Conservation (phyloP, 2,329 filamentous ascomycete genomes). For the Cladosporium phlei region DNA sequence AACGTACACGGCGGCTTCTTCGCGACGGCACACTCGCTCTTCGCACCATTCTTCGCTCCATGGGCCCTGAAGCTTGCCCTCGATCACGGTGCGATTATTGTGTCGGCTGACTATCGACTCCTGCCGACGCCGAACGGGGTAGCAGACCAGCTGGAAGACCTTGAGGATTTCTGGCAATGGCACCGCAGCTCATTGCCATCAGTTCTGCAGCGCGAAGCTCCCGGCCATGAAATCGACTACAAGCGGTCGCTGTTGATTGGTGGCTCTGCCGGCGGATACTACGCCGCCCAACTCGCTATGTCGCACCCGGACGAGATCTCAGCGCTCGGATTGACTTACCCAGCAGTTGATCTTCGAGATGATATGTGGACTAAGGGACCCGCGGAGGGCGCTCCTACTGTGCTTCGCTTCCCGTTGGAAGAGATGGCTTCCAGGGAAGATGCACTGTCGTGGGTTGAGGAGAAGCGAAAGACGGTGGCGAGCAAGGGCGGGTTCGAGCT, state of each 20-base stretch:
- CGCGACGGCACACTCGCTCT: slow-evolving; percentile 6
- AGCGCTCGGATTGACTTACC: not conserved
- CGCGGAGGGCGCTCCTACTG: not conserved
- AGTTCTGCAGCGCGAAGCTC: not conserved
- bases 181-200: not conserved
- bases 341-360: slow-evolving; percentile 2
- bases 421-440: slow-evolving; percentile 2
- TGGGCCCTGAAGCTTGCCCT: slow-evolving; percentile 6
- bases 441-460: slow-evolving; percentile 1
- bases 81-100: slow-evolving; percentile 7
- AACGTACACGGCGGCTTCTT: slow-evolving; percentile 9
- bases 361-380: not conserved
- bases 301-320: slow-evolving; percentile 7
- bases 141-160: slow-evolving; percentile 8
- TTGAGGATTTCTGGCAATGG: slow-evolving; percentile 10
- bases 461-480: slow-evolving; percentile 1
- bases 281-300: not conserved
- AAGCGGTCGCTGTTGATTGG: not conserved
- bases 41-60: slow-evolving; percentile 9
- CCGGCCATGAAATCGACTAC: not conserved
- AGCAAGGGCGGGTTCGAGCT: slow-evolving; percentile 5
- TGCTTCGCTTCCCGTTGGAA: slow-evolving; percentile 1
- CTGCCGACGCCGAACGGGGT: slow-evolving; percentile 7
- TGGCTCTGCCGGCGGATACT: slow-evolving; percentile 7
- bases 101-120: slow-evolving; percentile 6